A percentile compares a stretch with the other conserved stretches of the same genome.
Conservation (phyloP, 2,329 filamentous ascomycete genomes). For the Zymoseptoria ardabiliae region DNA sequence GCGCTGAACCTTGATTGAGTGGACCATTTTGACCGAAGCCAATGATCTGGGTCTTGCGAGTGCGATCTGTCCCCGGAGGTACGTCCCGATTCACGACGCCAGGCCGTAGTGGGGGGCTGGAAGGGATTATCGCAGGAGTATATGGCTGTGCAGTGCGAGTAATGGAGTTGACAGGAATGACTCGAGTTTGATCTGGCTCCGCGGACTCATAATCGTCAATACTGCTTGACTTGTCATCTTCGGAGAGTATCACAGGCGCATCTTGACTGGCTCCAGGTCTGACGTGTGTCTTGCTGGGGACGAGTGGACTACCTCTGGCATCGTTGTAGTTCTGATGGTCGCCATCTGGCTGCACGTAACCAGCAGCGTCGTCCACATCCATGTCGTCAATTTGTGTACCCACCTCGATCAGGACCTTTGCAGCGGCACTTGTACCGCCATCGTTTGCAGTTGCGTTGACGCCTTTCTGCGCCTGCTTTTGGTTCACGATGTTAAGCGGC, state of each 20-base stretch:
- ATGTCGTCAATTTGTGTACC: background rate
- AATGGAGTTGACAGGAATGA: background rate
- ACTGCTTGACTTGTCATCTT: constrained; percentile 3
- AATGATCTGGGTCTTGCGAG: constrained; percentile 23
- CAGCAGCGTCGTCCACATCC: background rate
- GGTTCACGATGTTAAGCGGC: background rate
- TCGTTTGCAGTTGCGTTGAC: background rate
- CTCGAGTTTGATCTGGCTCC: background rate
- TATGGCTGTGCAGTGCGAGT: background rate
- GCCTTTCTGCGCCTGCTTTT: background rate
- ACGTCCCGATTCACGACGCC: background rate
- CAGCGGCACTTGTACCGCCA: background rate
- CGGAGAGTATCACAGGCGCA: constrained; percentile 6
- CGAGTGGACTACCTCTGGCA: background rate
- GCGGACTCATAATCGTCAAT: background rate
- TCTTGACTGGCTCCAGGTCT: constrained; percentile 1
- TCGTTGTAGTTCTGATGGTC: background rate
- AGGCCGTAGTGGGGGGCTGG: constrained; percentile 5
- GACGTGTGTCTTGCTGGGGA: background rate
- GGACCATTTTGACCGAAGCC: constrained; percentile 24
- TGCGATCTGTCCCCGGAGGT: constrained; percentile 1
- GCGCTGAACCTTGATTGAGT: constrained; percentile 25
- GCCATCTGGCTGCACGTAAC: background rate
- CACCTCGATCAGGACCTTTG: background rate
- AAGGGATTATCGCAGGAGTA: constrained; percentile 12